phyloP scores from a whole-genome alignment of 805 yeast species.

The Tetrapisispora taiwanensis region DNA sequence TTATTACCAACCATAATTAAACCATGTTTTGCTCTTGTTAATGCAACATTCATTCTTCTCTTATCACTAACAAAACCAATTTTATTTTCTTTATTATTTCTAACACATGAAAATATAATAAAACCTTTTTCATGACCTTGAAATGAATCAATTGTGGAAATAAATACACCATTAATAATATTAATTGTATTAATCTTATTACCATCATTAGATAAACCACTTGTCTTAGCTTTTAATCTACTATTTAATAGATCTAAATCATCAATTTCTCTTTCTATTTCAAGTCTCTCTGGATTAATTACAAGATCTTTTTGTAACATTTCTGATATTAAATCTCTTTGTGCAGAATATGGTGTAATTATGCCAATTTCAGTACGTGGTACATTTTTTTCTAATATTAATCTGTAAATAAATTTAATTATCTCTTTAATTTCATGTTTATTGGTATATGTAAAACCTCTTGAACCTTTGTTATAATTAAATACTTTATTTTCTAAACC shows the following conservation, averaged over 20 bases:
- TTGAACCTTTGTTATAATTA: slow-evolving; percentile 31
- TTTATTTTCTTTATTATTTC: slow-evolving; percentile 45
- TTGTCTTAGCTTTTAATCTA: slow-evolving; percentile 6
- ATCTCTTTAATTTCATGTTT: slow-evolving; percentile 42
- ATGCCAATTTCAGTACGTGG: slow-evolving; percentile 46
- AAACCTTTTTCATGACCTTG: slow-evolving; percentile 96
- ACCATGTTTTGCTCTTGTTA: slow-evolving; percentile 60
- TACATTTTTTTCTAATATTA: slow-evolving; percentile 47
- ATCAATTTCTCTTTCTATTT: slow-evolving; percentile 44
- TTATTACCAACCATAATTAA: slow-evolving; percentile 54
- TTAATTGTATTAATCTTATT: slow-evolving; percentile 19
- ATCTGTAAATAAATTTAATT: slow-evolving; percentile 36
- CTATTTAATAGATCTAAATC: slow-evolving; percentile 47
- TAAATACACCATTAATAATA: slow-evolving; percentile 35
- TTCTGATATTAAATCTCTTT: slow-evolving; percentile 51
- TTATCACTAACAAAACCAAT: slow-evolving; percentile 55
- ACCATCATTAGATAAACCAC: neutral
- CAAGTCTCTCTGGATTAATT: slow-evolving; percentile 44
- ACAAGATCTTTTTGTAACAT: slow-evolving; percentile 39
- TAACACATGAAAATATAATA: slow-evolving; percentile 64
- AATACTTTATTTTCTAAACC: slow-evolving; percentile 40
- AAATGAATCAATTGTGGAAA: slow-evolving; percentile 74
- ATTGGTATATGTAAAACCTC: slow-evolving; percentile 54
- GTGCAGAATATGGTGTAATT: slow-evolving; percentile 71
- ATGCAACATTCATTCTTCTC: slow-evolving; percentile 60